Evolutionary conservation across 441 rosid species (phyloP).

Genomic region (Syzygium syzygioides): DNA sequence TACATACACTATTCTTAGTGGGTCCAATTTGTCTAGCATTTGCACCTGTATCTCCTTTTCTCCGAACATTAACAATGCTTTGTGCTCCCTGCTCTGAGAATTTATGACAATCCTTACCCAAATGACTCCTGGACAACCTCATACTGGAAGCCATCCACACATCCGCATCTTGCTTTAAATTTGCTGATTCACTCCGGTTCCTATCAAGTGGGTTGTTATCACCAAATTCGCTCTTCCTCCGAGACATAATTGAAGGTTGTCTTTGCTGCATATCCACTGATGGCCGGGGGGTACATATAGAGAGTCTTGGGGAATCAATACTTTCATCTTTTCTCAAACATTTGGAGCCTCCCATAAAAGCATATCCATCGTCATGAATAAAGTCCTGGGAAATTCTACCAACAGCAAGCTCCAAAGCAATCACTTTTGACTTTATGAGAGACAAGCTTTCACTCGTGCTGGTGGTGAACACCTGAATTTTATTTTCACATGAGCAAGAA

Average conservation of each 20-base stretch:
- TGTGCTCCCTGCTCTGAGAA: slow-evolving; percentile 33
- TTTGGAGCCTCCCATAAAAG: slow-evolving; percentile 40
- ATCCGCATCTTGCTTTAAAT: slow-evolving; percentile 35
- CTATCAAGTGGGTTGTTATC: slow-evolving; percentile 43
- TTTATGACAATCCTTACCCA: slow-evolving; percentile 37
- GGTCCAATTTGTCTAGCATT: slow-evolving; percentile 27
- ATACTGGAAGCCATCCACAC: slow-evolving; percentile 27
- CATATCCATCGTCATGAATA: slow-evolving; percentile 26
- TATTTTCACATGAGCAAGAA: not conserved
- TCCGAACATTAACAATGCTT: slow-evolving; percentile 14
- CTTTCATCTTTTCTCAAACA: slow-evolving; percentile 42
- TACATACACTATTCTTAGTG: slow-evolving; percentile 40
- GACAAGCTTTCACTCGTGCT: slow-evolving; percentile 62
- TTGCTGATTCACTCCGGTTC: slow-evolving; percentile 29
- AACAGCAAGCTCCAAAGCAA: slow-evolving; percentile 64
- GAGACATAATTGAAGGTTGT: slow-evolving; percentile 35
- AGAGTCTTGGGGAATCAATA: slow-evolving; percentile 52
- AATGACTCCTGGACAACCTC: slow-evolving; percentile 31
- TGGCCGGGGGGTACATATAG: slow-evolving; percentile 65
- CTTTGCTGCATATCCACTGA: slow-evolving; percentile 46
- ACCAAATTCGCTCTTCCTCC: slow-evolving; percentile 39
- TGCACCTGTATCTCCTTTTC: slow-evolving; percentile 29
- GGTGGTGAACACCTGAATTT: slow-evolving; percentile 59
- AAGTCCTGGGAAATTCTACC: slow-evolving; percentile 42
- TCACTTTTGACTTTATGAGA: slow-evolving; percentile 60